phyloP scores from a whole-genome alignment of 192 early-diverging fungal species.

The Chytriomyces sp. region DNA sequence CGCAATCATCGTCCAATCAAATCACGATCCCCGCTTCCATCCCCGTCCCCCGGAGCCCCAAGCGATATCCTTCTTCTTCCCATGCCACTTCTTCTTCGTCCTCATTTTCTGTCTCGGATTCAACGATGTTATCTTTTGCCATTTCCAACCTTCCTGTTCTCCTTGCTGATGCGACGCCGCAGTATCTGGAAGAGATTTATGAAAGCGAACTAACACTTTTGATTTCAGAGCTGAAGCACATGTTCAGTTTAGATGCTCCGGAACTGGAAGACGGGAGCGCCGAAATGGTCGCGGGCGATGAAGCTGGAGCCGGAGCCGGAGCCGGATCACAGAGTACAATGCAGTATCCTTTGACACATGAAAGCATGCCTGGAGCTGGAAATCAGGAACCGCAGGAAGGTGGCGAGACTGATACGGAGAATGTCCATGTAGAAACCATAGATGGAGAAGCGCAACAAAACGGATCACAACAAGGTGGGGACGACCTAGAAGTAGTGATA shows the following conservation, averaged over 20 bases:
- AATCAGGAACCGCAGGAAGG: not conserved
- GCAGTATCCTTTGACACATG: too few species aligned
- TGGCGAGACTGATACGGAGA: not conserved
- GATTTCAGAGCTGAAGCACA: constrained; percentile 5
- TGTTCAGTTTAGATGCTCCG: not conserved
- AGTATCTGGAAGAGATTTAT: constrained; percentile 12
- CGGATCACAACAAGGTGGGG: not conserved
- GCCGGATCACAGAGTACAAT: not conserved
- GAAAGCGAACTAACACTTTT: constrained; percentile 22
- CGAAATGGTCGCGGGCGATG: too few species aligned
- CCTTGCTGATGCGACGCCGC: not conserved
- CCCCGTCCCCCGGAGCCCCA: not conserved
- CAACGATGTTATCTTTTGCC: not conserved
- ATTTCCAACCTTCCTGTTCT: not conserved
- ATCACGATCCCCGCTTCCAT: not conserved
- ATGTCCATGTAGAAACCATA: not conserved
- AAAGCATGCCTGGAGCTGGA: too few species aligned
- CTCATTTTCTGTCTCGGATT: not conserved
- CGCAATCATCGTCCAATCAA: not conserved
- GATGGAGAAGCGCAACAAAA: too few species aligned
- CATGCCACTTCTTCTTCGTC: not conserved
- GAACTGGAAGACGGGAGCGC: not conserved
- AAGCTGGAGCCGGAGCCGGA: not conserved
- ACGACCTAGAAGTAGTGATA: not conserved
- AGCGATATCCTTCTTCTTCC: not conserved